These are phyloP conservation scores for Leccinum pellstonianum DNA, from an alignment of 768 basidiomycete species.

Conservation along the genomic window DNA sequence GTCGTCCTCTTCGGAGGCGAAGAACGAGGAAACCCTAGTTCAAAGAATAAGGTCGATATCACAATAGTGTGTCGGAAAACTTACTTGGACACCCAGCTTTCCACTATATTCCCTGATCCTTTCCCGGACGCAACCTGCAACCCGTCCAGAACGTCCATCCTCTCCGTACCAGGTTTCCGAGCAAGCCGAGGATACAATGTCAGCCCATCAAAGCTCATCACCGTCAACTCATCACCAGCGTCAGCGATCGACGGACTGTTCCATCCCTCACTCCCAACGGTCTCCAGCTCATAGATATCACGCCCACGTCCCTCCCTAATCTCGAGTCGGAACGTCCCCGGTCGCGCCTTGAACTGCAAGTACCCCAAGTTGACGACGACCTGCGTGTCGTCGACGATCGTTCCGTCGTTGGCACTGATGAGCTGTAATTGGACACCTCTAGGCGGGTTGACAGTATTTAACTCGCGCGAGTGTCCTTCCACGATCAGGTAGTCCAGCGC, in stretches of 20 bases:
- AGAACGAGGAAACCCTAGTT: constrained; percentile 46
- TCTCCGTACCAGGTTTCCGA: constrained; percentile 74
- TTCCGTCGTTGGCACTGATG: constrained; percentile 40
- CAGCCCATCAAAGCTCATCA: constrained; percentile 88
- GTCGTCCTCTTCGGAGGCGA: constrained; percentile 33
- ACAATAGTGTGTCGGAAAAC: constrained; percentile 14
- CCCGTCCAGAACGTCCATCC: constrained; percentile 72
- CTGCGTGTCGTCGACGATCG: constrained; percentile 75
- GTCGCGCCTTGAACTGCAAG: constrained; percentile 90
- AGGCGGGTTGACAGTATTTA: constrained; percentile 61
- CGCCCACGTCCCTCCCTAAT: constrained; percentile 81
- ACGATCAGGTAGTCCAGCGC: constrained; percentile 89
- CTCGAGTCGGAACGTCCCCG: constrained; percentile 81
- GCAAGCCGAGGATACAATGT: constrained; percentile 82
- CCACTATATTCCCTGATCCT: constrained; percentile 42
- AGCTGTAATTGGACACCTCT: constrained; percentile 92
- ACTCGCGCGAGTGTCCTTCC: constrained; percentile 91
- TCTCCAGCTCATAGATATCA: constrained; percentile 79
- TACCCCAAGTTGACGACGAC: constrained; percentile 96
- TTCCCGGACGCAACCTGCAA: constrained; percentile 31
- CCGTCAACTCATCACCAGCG: constrained; percentile 70
- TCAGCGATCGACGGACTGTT: constrained; percentile 67
- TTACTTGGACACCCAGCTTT: constrained; percentile 52
- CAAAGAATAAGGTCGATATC: constrained; percentile 3
- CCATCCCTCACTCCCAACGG: constrained; percentile 89